A percentile compares a stretch with the other conserved stretches of the same genome.
Conservation (phyloP, 148 eudicot species). For the Chenopodium berlandieri region DNA sequence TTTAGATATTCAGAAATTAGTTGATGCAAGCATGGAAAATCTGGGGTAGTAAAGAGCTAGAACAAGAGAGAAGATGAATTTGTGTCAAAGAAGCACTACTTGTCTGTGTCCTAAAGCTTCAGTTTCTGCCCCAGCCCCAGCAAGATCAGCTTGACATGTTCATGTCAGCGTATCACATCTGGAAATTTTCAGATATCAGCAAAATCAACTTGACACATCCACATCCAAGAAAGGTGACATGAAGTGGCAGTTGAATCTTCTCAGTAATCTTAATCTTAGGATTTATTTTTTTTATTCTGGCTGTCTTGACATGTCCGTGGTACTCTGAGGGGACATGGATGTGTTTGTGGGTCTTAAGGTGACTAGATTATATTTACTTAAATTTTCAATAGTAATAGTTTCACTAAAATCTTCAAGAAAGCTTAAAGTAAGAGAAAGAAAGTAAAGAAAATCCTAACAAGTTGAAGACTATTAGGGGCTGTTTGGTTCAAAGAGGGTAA, state of each 20-base stretch:
- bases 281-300: no score
- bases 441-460: no score
- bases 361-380: no score
- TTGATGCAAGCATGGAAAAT: not conserved
- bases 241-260: not conserved
- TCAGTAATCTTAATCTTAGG: no score
- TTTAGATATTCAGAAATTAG: not conserved
- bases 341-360: no score
- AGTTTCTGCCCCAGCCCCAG: not conserved
- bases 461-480: no score
- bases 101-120: not conserved
- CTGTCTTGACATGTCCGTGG: no score
- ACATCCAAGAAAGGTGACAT: not conserved
- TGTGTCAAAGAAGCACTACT: not conserved
- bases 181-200: not conserved
- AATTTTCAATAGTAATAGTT: no score
- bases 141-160: not conserved
- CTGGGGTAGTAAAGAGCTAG: not conserved
- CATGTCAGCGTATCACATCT: not conserved
- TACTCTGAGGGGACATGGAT: no score
- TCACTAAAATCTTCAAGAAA: no score
- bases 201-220: not conserved
- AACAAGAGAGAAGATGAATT: not conserved
- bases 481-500: no score
- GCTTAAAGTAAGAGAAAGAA: no score